Conservation (phyloP, 139 green algal genomes). For the Closterium sp. region DNA sequence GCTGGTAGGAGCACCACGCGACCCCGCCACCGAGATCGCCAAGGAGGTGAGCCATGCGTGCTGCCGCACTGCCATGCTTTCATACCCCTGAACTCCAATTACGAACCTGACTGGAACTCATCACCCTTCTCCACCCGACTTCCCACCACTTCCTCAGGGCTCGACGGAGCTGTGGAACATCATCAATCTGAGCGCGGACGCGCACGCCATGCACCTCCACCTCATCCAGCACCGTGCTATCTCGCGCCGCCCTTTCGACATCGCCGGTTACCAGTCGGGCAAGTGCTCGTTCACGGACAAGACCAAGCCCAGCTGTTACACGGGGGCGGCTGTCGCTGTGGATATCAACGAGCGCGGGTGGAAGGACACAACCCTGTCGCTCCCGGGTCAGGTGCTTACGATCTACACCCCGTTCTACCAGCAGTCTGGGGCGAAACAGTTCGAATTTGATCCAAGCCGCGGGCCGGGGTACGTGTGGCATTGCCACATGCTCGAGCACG, state of each 20-base stretch:
- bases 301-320: neutral
- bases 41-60: too few species aligned
- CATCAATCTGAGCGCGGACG: constrained; percentile 9
- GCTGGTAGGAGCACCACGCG: too few species aligned
- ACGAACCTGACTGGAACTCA: too few species aligned
- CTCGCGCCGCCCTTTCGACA: neutral
- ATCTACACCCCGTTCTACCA: neutral
- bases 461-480: constrained; percentile 40
- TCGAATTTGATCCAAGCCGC: constrained; percentile 8
- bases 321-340: neutral
- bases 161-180: constrained; percentile 6
- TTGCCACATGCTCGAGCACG: constrained; percentile 47
- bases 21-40: neutral
- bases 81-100: too few species aligned
- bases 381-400: neutral
- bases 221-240: neutral
- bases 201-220: constrained; percentile 12
- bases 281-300: constrained; percentile 8
- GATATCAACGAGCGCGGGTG: neutral
- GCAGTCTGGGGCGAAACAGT: neutral
- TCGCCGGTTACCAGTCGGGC: neutral
- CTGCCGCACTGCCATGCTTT: too few species aligned
- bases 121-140: too few species aligned
- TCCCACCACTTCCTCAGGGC: neutral
- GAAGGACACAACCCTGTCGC: neutral